Base-by-base conservation (phyloP, 495 filamentous ascomycete species). In the Podospora pseudopauciseta region DNA sequence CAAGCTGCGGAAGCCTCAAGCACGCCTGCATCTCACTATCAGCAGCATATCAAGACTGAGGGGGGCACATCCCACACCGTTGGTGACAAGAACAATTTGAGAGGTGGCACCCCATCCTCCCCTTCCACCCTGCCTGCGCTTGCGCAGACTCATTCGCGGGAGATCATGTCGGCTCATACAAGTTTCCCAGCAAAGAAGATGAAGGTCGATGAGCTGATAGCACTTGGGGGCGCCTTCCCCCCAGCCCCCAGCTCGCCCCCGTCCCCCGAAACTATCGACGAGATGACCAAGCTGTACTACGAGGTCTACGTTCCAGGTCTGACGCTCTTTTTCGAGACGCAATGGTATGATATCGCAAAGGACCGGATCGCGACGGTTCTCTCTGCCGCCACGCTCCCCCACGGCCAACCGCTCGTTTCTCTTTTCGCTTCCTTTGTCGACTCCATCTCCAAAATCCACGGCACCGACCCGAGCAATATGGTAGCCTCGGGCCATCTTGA, bases 261-360 rank as follows among this genome's bases (percentile, higher is more conserved):
- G 53, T 70, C 88, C 49, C 76, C 84, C 30, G 81, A 83, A 1
- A 80, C 81, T 28, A 74, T 90, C 39, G 87, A 90, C 68, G 89
- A 96, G 76, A 88, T 93, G 65, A 86, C 87, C 66, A 86, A 86
- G 67, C 82, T 95, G 13, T 96, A 91, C 78, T 81, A 86, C 66
- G 88, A 89, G 59, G 87, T 91, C 63, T 97, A 95, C 75, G 87
- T 87, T 19, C 86, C 86, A 1, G 92, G 90, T 27, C 87, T 97
- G 49, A 87, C 92, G 72, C 86, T 86, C 65, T 89, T 96, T 68
- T 86, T 97, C 65, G 93, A 97, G 71, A 90, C 92, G n/a, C 83
- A 83, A 34, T 97, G 92, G 92, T 97, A 90, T 75, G 79, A 84
- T 63, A 64, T 84, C 79, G 74, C 85, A 78, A 74, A 87, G 79